Evolutionary conservation across 1,284 basidiomycete species (phyloP), one percentile per base, ranked within the genome.

Genomic region (Pisolithus thermaeus): DNA sequence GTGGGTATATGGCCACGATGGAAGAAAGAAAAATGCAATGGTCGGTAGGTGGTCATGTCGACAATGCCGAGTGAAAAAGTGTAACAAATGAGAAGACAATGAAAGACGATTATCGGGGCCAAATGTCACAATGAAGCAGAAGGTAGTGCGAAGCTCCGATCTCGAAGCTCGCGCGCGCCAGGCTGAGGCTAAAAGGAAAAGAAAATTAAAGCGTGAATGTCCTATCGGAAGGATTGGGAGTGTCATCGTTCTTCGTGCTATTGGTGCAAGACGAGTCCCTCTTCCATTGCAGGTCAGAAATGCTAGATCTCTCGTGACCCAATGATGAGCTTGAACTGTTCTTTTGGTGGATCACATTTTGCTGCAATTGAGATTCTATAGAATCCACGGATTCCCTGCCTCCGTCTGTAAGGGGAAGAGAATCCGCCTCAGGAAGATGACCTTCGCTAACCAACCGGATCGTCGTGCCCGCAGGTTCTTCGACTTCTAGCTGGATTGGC

Each of bases 371-470:
- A 20, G 58, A 52, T n/a, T 51, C 55, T 1, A 27, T 45, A 6
- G 59, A 52, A 23, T 55, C 50, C 28, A 58, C 56, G 25, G 65
- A 61, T 36, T 64, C 63, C 39, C 66, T 66, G 23, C 65, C 56
- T 16, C 65, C 60, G 11, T 65, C 59, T 37, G 62, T 56, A 16
- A 58, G 35, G 28, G 27, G 41, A 28, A 47, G 32, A 4, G 35
- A 50, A 27, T 64, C 59, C 16, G 70, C 60, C 25, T 65, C 77
- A 7, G 62, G 61, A 23, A 63, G 59, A 18, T 71, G 69, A 25
- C 76, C 77, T 5, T 75, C 77, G 22, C 80, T 81, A 16, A 84
- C 73, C n/a, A 84, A 65, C 41, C 79, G 76, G 52, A 85, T 73
- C 6, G 80, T 80, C 11, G 71, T 66, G 25, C 63, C 66, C n/a